Base-by-base conservation (phyloP, 352 stramenopile species). In the Phytophthora ramorum region DNA sequence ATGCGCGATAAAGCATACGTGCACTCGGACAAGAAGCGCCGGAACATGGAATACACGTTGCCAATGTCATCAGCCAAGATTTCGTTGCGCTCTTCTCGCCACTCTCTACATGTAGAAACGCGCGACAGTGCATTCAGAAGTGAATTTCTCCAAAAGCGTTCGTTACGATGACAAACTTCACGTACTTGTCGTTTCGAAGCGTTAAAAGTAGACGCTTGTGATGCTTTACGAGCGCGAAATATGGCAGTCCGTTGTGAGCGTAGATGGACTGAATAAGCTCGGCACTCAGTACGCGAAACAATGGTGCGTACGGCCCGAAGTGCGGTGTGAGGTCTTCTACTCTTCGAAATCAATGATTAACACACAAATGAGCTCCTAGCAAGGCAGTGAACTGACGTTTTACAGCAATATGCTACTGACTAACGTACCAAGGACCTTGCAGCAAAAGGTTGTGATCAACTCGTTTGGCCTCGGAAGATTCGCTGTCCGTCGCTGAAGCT, bases 161-260 rank as follows among this genome's bases (percentile, higher is more conserved):
- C 3, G 46, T 32, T 17, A 32, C 17, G 20, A 35, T 51, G 9
- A 54, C 10, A 69, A 35, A 30, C 30, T 58, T 49, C 13, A 77
- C 71, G 55, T 60, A 88, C 77, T 79, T 76, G 30, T 91, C 73
- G 17, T 73, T 75, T 28, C 64, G 76, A 7, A 89, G 75, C 3
- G 69, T 77, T n/a, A 76, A 43, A 26, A 90, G 69, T 8, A 90
- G 62, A 7, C 71, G 75, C 22, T 85, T 85, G 32, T 91, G 78
- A 53, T 86, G 73, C 46, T 91, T 89, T 3, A 87, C 81, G 12
- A 87, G 69, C 13, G 83, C 74, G 62, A 91, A 93, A 57, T 91
- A 93, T 24, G 83, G 73, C 4, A 87, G 14, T 1, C 59, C 48
- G 8, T 67, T 55, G 0, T 43, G 63, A 4, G 70, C 58, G 71